Evolutionary conservation across 176 grass and related monocot genomes (phyloP), one percentile per base, ranked within the genome.

Genomic region (Triticum urartu): DNA sequence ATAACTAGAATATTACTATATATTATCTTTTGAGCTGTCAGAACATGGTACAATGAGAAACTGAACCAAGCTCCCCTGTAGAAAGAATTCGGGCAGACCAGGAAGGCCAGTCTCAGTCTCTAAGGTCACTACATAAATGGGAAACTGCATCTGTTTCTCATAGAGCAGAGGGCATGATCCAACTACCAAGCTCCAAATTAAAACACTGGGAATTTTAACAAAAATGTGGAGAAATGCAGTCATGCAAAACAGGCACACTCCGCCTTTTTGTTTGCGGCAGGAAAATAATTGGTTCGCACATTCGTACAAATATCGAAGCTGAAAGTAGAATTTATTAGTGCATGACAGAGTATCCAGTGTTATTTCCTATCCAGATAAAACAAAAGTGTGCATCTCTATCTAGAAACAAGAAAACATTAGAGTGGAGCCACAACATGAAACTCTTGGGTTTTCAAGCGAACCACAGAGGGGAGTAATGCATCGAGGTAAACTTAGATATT

Each of bases 21-120:
- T 70, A 25, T 36, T 43, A 72, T 83, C 22, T 83, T 83, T 61
- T 36, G 22, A 72, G 69, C 35, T 81, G 13, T 56, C 20, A 22
- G 70, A 33, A 28, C 20, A 36, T 35, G 15, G 33, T 18, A 30
- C 13, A 30, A 52, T 75, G 25, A 75, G 72, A 9, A 48, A 75
- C 39, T 73, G 70, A 73, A 73, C 39, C 70, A 43, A 73, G 70
- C 38, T 43, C 38, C 38, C 42, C 2, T 54, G 50, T 11, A 42
- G 42, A 73, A 73, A 72, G 61, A 77, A 78, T 30, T 68, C 14
- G 0, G 14, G 17, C 14, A 38, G 13, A 70, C 13, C 39, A 24
- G 78, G 9, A 8, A 20, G 68, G 68, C 35, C 5, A 18, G 63
- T n/a, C 21, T 73, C 20, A 18, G 14, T 15, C 50, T 54, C 50